phyloP scores from a whole-genome alignment of 495 filamentous ascomycete species.

The Pseudevernia furfuracea region DNA sequence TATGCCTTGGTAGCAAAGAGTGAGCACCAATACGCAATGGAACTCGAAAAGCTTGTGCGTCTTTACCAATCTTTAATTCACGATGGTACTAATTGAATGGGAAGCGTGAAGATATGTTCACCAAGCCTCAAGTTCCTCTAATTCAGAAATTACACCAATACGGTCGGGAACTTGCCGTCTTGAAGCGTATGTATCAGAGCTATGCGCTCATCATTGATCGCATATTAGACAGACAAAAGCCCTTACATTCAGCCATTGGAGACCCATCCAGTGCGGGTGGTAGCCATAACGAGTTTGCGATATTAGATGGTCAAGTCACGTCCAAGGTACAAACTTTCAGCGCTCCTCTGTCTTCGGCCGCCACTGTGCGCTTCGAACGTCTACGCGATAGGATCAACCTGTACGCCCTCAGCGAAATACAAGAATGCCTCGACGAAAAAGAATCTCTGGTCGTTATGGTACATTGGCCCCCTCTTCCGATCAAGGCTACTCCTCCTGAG shows the following conservation, averaged over 20 bases:
- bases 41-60: conserved; percentile 51
- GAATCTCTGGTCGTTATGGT: conserved; percentile 66
- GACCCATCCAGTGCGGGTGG: background rate
- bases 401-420: conserved; percentile 73
- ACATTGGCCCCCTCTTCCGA: conserved; percentile 14
- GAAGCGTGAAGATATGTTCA: conserved; percentile 52
- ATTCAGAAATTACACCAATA: conserved; percentile 68
- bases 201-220: conserved; percentile 73
- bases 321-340: conserved; percentile 40
- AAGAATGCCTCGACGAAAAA: conserved; percentile 72
- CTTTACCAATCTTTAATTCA: conserved; percentile 3
- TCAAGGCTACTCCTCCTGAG: background rate
- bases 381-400: conserved; percentile 67
- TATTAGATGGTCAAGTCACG: background rate
- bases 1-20: conserved; percentile 55
- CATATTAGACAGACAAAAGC: conserved; percentile 50
- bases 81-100: conserved; percentile 11
- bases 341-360: conserved; percentile 53
- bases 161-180: conserved; percentile 54
- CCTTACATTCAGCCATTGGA: conserved; percentile 14
- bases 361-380: conserved; percentile 67
- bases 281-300: background rate
- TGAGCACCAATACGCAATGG: conserved; percentile 52
- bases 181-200: conserved; percentile 70
- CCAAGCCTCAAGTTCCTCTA: conserved; percentile 50